Evolutionary conservation across 1,284 basidiomycete genomes (phyloP), one percentile per base, ranked within the genome.

Genomic region (Ganoderma sinense): DNA sequence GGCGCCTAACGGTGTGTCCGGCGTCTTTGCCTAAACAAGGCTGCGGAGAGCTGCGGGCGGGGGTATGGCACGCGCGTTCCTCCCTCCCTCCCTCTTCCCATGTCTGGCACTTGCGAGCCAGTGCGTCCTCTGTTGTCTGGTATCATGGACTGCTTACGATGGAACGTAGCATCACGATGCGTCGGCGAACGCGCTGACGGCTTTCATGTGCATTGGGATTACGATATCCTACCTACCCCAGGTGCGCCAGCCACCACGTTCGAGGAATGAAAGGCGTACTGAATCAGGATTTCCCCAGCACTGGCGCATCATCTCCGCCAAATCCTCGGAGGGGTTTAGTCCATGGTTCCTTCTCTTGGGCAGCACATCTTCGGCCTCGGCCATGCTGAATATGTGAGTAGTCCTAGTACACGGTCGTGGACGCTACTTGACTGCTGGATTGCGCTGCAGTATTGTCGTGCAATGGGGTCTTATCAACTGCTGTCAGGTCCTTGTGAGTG

Each of bases 291-390:
- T 53, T 63, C 65, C 11, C 10, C 74, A 94, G 90, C 93, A 93
- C 76, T 83, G 87, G 65, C 86, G 94, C 41, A 96, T 97, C 71
- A 90, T 96, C 76, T 81, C 82, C 65, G 87, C 91, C 58, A 87
- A 89, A 53, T 93, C 95, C 0, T 97, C 95, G 0, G 91, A 97
- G 74, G 97, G 97, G 0, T 90, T 98, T 72, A 96, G 94, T 70
- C 95, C 96, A 65, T 94, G 94, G 91, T 99, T 95, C 79, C 84
- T 99, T n/a, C 85, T 99, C 2, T 87, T 99, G 0, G 98, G 98
- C 13, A 93, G 94, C 68, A 97, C 95, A 1, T 94, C 93, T 13
- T 88, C 89, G 18, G 92, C 93, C 1, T 91, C 94, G 0, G 92
- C 88, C 0, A 88, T 96, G 87, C 83, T 97, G 64, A 97, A 97